These are phyloP conservation scores for Fraxinus floribunda DNA, from an alignment of 305 asterid species.

Conservation along the genomic window DNA sequence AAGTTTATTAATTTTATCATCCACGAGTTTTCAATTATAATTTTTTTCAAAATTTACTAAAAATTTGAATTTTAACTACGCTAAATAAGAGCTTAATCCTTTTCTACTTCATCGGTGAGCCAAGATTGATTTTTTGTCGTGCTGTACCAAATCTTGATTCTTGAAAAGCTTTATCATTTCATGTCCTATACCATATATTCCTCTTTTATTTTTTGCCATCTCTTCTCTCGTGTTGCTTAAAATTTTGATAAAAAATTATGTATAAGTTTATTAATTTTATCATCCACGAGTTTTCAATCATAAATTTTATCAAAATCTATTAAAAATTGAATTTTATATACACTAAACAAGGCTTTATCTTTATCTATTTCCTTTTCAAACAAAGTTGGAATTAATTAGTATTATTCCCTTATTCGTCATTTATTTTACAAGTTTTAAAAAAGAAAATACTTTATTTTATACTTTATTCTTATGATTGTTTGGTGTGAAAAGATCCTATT, in stretches of 20 bases:
- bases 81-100: too few species aligned
- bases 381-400: neutral
- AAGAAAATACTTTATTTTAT: too few species aligned
- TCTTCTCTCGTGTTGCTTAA: neutral
- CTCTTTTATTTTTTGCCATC: neutral
- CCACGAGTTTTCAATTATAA: too few species aligned
- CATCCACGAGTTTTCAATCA: too few species aligned
- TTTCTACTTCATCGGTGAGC: neutral
- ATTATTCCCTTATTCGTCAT: too few species aligned
- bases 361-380: too few species aligned
- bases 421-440: neutral
- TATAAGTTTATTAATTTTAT: too few species aligned
- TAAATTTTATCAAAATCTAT: too few species aligned
- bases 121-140: neutral
- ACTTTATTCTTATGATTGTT: neutral
- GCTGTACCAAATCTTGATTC: neutral
- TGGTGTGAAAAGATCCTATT: neutral
- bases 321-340: too few species aligned
- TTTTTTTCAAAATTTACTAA: too few species aligned
- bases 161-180: neutral
- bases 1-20: too few species aligned
- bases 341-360: neutral
- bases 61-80: too few species aligned
- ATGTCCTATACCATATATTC: neutral
- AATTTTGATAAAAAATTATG: neutral